These are phyloP conservation scores for Alternaria rosae DNA, from an alignment of 2,329 filamentous ascomycete genomes.

Conservation along the genomic window DNA sequence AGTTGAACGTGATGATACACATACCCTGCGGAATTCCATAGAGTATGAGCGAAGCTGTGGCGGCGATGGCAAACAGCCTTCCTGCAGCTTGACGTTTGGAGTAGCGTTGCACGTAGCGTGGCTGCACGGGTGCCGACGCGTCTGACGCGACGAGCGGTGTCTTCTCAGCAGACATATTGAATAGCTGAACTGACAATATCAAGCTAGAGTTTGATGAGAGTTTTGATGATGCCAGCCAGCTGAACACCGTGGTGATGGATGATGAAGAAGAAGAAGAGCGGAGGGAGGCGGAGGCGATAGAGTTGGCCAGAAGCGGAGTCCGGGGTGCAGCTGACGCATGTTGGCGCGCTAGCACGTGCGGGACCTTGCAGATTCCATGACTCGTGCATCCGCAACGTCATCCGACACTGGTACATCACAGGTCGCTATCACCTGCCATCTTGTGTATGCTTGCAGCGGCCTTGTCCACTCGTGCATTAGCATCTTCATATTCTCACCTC, in stretches of 20 bases:
- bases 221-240: slow-evolving; percentile 30
- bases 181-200: not conserved
- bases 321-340: slow-evolving; percentile 27
- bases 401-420: not conserved
- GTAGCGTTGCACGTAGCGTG: slow-evolving; percentile 21
- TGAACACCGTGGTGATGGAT: slow-evolving; percentile 25
- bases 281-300: slow-evolving; percentile 15
- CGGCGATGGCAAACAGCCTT: slow-evolving; percentile 26
- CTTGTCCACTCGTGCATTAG: fast-evolving
- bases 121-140: slow-evolving; percentile 15
- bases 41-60: slow-evolving; percentile 28
- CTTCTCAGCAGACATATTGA: slow-evolving; percentile 33
- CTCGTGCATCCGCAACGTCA: slow-evolving; percentile 5
- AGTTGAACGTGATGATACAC: not conserved
- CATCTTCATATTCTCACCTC: fast-evolving
- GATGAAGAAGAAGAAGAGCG: slow-evolving; percentile 7
- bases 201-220: not conserved
- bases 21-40: slow-evolving; percentile 27
- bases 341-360: slow-evolving; percentile 18
- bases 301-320: slow-evolving; percentile 28
- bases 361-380: slow-evolving; percentile 23
- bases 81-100: slow-evolving; percentile 19
- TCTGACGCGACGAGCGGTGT: slow-evolving; percentile 26
- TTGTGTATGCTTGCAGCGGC: not conserved
- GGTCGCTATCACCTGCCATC: not conserved